A percentile compares a stretch with the other conserved stretches of the same genome.
Conservation (phyloP, 2,329 filamentous ascomycete species). For the Macrophomina pseudophaseolina region DNA sequence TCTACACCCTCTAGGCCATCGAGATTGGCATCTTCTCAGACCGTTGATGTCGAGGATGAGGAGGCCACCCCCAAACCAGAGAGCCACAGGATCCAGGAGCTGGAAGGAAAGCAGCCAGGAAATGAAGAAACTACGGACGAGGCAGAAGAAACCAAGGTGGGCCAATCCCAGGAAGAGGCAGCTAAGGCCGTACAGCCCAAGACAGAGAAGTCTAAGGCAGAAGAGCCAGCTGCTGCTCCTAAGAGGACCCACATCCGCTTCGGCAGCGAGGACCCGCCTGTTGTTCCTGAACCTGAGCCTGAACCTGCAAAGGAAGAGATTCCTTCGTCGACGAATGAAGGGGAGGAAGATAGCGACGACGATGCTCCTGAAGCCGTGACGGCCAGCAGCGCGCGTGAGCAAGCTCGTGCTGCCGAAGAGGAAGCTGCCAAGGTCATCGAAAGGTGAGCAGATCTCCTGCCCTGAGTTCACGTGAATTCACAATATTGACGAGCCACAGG, state of each 20-base stretch:
- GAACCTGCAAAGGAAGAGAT: slow-evolving; percentile 2
- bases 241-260: slow-evolving; percentile 38
- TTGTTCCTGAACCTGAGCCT: slow-evolving; percentile 2
- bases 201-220: not conserved
- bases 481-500: slow-evolving; percentile 7
- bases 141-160: not conserved
- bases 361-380: slow-evolving; percentile 47
- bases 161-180: not conserved
- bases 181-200: not conserved
- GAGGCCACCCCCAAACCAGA: slow-evolving; percentile 11
- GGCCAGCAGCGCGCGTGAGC: slow-evolving; percentile 37
- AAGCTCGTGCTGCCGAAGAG: slow-evolving; percentile 36
- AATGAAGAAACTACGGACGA: not conserved
- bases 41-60: slow-evolving; percentile 13
- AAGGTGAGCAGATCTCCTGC: slow-evolving; percentile 27
- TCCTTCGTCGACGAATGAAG: slow-evolving; percentile 24
- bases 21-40: slow-evolving; percentile 14
- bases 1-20: slow-evolving; percentile 26
- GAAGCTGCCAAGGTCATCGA: slow-evolving; percentile 38
- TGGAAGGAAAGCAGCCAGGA: not conserved
- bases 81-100: not conserved
- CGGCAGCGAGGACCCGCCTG: slow-evolving; percentile 41
- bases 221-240: not conserved
- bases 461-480: not conserved
- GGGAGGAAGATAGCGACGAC: slow-evolving; percentile 38